Percentiles rank a stretch among this genome's conserved stretches.
phyloP scores from a whole-genome alignment of 495 filamentous ascomycete species.

The Physcia stellaris region DNA sequence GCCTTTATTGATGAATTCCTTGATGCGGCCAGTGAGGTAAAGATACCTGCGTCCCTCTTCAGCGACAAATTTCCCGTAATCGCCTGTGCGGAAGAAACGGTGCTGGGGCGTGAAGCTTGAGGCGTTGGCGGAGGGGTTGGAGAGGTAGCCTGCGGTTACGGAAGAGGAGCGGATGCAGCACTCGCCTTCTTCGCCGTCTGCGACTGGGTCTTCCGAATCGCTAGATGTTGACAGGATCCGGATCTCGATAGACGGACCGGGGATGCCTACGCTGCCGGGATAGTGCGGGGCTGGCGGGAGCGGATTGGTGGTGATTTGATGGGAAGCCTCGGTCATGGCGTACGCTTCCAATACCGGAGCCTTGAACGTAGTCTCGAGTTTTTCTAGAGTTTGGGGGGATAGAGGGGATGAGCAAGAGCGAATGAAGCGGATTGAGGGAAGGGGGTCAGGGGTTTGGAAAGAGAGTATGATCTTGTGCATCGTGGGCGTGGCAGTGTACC shows the following conservation, averaged over 20 bases:
- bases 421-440: constrained; percentile 70
- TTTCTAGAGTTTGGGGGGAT: constrained; percentile 61
- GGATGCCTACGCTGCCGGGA: constrained; percentile 67
- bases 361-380: constrained; percentile 54
- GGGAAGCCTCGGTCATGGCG: constrained; percentile 83
- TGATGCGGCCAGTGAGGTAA: constrained; percentile 66
- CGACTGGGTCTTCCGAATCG: constrained; percentile 42
- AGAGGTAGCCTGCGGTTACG: constrained; percentile 70
- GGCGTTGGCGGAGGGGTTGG: constrained; percentile 60
- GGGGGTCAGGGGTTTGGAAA: constrained; percentile 44
- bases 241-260: constrained; percentile 67
- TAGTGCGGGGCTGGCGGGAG: constrained; percentile 56
- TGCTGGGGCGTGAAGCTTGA: constrained; percentile 53
- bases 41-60: constrained; percentile 70
- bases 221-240: constrained; percentile 57
- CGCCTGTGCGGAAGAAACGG: constrained; percentile 73
- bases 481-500: constrained; percentile 80
- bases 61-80: constrained; percentile 62
- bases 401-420: constrained; percentile 73
- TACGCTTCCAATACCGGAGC: constrained; percentile 81
- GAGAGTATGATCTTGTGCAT: constrained; percentile 81
- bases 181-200: constrained; percentile 55
- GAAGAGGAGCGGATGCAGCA: constrained; percentile 69
- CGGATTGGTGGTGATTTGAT: constrained; percentile 83
- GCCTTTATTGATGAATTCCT: constrained; percentile 75